Conservation (phyloP, 352 stramenopile species). For the Blastocystis sp. region DNA sequence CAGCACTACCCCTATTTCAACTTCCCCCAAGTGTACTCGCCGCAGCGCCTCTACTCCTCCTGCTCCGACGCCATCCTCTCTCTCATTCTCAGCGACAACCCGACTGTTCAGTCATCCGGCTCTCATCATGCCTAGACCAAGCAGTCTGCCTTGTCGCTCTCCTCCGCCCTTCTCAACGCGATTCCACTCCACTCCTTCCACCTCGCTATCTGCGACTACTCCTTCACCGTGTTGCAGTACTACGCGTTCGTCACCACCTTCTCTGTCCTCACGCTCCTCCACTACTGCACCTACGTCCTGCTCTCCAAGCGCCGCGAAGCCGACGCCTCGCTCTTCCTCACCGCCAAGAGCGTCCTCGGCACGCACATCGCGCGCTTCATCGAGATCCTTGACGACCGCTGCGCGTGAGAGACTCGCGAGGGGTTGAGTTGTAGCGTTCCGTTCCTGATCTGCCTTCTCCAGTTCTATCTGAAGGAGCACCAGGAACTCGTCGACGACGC, state of each 20-base stretch:
- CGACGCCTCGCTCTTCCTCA: not conserved
- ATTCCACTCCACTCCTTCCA: constrained; percentile 16
- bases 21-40: constrained; percentile 24
- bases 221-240: constrained; percentile 18
- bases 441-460: constrained; percentile 13
- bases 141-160: constrained; percentile 42
- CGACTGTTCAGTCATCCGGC: not conserved
- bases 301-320: not conserved
- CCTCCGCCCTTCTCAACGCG: not conserved
- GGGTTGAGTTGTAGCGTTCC: constrained; percentile 9
- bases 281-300: constrained; percentile 30
- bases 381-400: not conserved
- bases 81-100: constrained; percentile 8
- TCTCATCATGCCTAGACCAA: constrained; percentile 25
- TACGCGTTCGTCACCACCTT: constrained; percentile 18
- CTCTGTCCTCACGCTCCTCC: constrained; percentile 4
- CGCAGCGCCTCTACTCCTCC: not conserved
- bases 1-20: constrained; percentile 32
- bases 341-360: not conserved
- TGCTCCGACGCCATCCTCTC: not conserved
- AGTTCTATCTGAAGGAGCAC: constrained; percentile 23
- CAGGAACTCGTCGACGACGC: not conserved
- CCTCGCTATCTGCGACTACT: constrained; percentile 20
- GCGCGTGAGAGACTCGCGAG: not conserved
- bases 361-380: constrained; percentile 2